These are phyloP conservation scores for Trichosporon ovoides DNA, from an alignment of 1,284 basidiomycete genomes.

Conservation along the genomic window DNA sequence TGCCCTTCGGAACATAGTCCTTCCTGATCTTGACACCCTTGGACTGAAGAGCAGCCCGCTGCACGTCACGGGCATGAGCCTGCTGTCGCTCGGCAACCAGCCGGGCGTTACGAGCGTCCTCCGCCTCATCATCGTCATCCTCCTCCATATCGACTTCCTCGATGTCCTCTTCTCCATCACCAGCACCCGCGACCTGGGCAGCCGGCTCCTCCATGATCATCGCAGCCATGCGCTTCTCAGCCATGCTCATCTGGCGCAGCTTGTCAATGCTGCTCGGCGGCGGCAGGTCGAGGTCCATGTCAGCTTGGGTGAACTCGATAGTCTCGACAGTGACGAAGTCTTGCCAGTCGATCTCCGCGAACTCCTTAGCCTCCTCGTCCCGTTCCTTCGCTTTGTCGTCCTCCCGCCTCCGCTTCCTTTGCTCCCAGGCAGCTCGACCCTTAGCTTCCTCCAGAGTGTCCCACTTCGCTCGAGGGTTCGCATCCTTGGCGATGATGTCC, in stretches of 20 bases:
- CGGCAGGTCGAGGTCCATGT: constrained; percentile 84
- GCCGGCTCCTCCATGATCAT: constrained; percentile 95
- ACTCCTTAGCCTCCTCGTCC: constrained; percentile 63
- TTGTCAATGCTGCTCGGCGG: constrained; percentile 91
- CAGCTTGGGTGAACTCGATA: constrained; percentile 92
- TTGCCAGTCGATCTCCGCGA: constrained; percentile 98
- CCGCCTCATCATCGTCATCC: constrained; percentile 51
- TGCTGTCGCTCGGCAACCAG: constrained; percentile 71
- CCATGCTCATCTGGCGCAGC: constrained; percentile 91
- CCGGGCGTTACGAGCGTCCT: constrained; percentile 60
- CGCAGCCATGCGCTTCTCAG: constrained; percentile 95
- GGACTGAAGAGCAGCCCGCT: constrained; percentile 67
- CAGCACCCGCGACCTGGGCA: constrained; percentile 64
- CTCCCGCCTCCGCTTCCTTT: constrained; percentile 71
- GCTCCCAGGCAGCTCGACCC: constrained; percentile 84
- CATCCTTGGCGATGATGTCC: constrained; percentile 59
- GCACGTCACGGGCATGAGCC: constrained; percentile 65
- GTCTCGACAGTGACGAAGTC: constrained; percentile 99
- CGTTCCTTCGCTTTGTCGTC: constrained; percentile 82
- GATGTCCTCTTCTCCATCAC: constrained; percentile 61
- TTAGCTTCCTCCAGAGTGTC: constrained; percentile 69
- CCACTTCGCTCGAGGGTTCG: constrained; percentile 61
- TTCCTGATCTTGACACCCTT: constrained; percentile 94
- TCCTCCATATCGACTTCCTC: constrained; percentile 59
- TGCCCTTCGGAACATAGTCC: constrained; percentile 92